Conservation (phyloP, 2,329 filamentous ascomycete genomes). For the Fusarium nodosum region DNA sequence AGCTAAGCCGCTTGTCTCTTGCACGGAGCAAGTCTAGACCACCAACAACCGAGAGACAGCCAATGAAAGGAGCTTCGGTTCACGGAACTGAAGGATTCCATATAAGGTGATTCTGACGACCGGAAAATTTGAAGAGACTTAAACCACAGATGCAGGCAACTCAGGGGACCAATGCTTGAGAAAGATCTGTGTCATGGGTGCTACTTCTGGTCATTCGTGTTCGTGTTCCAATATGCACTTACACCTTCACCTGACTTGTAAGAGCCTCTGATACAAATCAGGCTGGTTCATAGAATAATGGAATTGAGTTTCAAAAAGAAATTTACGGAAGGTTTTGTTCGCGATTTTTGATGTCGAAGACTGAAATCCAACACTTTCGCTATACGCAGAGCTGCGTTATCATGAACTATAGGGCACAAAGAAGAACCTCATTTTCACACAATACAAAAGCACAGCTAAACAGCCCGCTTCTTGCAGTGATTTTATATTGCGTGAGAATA, state of each 20-base stretch:
- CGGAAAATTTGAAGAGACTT: background rate
- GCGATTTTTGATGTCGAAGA: too few relatives aligned
- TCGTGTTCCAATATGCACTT: slow-evolving; percentile 11
- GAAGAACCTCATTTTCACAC: too few relatives aligned
- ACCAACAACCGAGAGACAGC: background rate
- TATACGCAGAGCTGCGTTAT: too few relatives aligned
- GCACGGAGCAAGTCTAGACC: slow-evolving; percentile 15
- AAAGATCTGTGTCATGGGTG: background rate
- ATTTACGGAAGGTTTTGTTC: background rate
- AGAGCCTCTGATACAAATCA: background rate
- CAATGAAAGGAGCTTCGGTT: slow-evolving; percentile 16
- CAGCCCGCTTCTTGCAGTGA: too few relatives aligned
- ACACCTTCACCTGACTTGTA: background rate
- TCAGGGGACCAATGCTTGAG: background rate
- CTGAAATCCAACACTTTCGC: too few relatives aligned
- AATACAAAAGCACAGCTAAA: too few relatives aligned
- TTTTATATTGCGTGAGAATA: too few relatives aligned
- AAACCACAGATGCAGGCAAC: background rate
- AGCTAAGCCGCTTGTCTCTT: slow-evolving; percentile 27
- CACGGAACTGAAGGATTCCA: slow-evolving; percentile 24
- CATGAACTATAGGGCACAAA: too few relatives aligned
- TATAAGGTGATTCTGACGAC: slow-evolving; percentile 15
- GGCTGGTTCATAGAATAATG: background rate
- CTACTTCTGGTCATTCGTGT: background rate
- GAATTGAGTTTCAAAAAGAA: background rate